Percentiles rank a stretch among this genome's conserved stretches.
Conservation (phyloP, 192 early-diverging fungal species). For the Allomyces arbusculus region DNA sequence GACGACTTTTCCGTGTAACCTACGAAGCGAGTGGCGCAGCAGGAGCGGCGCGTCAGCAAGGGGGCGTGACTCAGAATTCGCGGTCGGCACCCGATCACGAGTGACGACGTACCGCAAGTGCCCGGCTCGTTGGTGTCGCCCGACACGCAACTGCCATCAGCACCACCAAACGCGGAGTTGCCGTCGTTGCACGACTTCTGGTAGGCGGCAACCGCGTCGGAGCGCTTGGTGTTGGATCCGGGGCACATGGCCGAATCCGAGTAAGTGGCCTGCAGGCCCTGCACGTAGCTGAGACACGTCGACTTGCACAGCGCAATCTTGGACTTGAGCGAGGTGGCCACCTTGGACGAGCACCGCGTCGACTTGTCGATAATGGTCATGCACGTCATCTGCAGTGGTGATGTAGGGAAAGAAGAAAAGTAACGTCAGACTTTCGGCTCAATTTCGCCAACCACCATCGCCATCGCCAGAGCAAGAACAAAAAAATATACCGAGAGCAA, state of each 20-base stretch:
- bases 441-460: neutral
- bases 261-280: no score
- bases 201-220: neutral
- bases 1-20: neutral
- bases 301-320: neutral
- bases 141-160: neutral
- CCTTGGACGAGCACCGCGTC: neutral
- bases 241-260: neutral
- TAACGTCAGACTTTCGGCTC: no score
- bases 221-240: neutral
- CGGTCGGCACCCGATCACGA: neutral
- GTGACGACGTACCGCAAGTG: neutral
- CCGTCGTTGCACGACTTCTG: neutral
- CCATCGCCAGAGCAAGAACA: neutral
- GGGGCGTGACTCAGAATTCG: no score
- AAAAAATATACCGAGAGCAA: neutral
- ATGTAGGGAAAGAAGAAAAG: neutral
- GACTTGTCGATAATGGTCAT: neutral
- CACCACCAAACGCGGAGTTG: neutral
- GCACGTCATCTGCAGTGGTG: neutral
- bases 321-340: neutral
- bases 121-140: neutral
- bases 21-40: no score
- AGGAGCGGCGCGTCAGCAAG: no score
- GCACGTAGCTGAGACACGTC: no score